phyloP scores from a whole-genome alignment of 1,284 basidiomycete species.

The Sanghuangporus weigelae region DNA sequence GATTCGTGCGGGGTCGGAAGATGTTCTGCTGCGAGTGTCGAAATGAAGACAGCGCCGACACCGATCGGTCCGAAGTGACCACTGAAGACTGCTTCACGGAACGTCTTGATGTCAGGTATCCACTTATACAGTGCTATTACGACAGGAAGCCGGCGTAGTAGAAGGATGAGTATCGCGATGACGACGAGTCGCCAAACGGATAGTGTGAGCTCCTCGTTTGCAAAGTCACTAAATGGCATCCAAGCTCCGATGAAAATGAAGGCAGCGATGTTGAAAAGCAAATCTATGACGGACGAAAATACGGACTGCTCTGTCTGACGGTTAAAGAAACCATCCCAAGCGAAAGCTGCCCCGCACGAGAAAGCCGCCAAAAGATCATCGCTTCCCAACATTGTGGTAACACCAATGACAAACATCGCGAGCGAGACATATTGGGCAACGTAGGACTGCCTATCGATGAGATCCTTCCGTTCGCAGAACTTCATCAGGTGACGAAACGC shows the following conservation, averaged over 20 bases:
- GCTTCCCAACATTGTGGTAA: conserved; percentile 82
- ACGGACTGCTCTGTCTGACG: conserved; percentile 92
- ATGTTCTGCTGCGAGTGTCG: conserved; percentile 73
- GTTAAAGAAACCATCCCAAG: conserved; percentile 99
- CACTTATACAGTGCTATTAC: conserved; percentile 82
- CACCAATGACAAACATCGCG: conserved; percentile 78
- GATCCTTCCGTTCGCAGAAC: conserved; percentile 83
- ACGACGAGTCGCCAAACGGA: conserved; percentile 81
- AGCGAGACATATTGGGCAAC: conserved; percentile 78
- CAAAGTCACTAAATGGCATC: conserved; percentile 85
- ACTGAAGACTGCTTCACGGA: conserved; percentile 80
- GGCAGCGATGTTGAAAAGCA: conserved; percentile 85
- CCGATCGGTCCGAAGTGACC: conserved; percentile 96
- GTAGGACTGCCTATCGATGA: conserved; percentile 94
- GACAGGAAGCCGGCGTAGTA: conserved; percentile 78
- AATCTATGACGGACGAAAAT: conserved; percentile 94
- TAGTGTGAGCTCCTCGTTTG: conserved; percentile 58
- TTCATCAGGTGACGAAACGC: conserved; percentile 91
- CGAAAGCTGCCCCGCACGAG: conserved; percentile 93
- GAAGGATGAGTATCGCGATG: conserved; percentile 72
- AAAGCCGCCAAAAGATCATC: conserved; percentile 95
- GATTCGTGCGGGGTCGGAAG: conserved; percentile 47
- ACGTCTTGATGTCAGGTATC: conserved; percentile 92
- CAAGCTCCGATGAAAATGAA: conserved; percentile 94
- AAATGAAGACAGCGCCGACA: conserved; percentile 88